Conservation (phyloP, 176 grass and related monocot species). For the Alopecurus myosuroides region DNA sequence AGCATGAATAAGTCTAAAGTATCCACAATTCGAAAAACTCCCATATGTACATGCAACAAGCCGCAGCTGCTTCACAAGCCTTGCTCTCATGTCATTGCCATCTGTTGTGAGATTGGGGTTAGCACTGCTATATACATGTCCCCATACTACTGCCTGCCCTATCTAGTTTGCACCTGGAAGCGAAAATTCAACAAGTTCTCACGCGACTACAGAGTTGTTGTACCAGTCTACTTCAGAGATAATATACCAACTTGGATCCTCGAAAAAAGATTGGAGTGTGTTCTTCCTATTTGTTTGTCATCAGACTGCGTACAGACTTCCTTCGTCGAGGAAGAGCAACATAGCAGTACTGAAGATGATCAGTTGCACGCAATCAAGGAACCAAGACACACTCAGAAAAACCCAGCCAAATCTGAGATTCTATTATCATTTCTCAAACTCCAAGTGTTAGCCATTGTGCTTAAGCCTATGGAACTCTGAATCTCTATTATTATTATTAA, state of each 20-base stretch:
- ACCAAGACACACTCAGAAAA: neutral
- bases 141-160: neutral
- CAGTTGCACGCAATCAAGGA: neutral
- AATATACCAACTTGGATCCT: too few species aligned
- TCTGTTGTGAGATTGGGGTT: slow-evolving; percentile 7
- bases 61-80: neutral
- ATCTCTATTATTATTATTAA: neutral
- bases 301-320: too few species aligned
- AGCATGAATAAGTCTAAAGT: neutral
- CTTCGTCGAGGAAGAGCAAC: neutral
- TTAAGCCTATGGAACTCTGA: neutral
- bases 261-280: too few species aligned
- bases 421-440: neutral
- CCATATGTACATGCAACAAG: neutral
- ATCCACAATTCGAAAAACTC: neutral
- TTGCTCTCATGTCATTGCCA: slow-evolving; percentile 6
- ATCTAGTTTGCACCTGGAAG: neutral
- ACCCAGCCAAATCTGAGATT: neutral
- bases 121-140: neutral
- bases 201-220: too few species aligned
- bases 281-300: too few species aligned
- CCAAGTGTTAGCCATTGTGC: too few species aligned
- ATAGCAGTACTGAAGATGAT: neutral
- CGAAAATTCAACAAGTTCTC: too few species aligned
- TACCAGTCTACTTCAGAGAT: too few species aligned